Conservation (phyloP, 257 asterid genomes). For the Jacaranda mimosifolia region DNA sequence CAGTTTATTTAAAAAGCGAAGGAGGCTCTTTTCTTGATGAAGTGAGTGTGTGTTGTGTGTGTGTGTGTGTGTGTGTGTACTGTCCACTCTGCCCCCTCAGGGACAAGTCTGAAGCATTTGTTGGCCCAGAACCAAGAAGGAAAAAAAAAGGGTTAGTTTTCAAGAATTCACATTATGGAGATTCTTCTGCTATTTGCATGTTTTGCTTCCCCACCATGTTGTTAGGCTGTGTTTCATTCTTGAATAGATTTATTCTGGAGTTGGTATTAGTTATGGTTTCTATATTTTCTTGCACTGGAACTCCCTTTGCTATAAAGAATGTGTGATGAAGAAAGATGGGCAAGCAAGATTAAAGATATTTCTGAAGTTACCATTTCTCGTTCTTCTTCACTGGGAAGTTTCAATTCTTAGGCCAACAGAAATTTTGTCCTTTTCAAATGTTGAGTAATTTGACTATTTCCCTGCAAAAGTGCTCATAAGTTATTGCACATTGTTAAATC, state of each 20-base stretch:
- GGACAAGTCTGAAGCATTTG: slow-evolving; percentile 8
- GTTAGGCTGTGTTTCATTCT: slow-evolving; percentile 7
- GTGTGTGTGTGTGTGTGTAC: background rate
- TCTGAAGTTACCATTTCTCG: slow-evolving; percentile 31
- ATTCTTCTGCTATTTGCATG: background rate
- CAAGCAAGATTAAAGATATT: slow-evolving; percentile 29
- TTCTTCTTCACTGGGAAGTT: slow-evolving; percentile 26
- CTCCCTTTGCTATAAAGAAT: slow-evolving; percentile 41
- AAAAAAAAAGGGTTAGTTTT: slow-evolving; percentile 37
- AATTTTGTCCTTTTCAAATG: slow-evolving; percentile 25
- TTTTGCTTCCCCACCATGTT: slow-evolving; percentile 20
- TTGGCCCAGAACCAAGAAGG: slow-evolving; percentile 32
- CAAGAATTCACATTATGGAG: slow-evolving; percentile 12
- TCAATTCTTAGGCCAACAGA: slow-evolving; percentile 39
- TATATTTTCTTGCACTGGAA: background rate
- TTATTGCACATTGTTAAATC: slow-evolving; percentile 37
- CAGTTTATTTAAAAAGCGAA: slow-evolving; percentile 26
- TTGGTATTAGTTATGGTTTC: slow-evolving; percentile 1
- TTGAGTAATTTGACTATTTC: slow-evolving; percentile 45
- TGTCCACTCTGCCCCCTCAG: slow-evolving; percentile 26
- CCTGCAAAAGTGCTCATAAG: slow-evolving; percentile 38
- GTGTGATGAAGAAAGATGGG: slow-evolving; percentile 30
- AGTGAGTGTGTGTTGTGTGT: slow-evolving; percentile 24
- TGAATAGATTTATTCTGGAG: background rate
- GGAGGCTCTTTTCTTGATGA: slow-evolving; percentile 37